Evolutionary conservation across 169 alveolate species (phyloP), one percentile per base, ranked within the genome.

Genomic region (Cryptosporidium xiaoi): DNA sequence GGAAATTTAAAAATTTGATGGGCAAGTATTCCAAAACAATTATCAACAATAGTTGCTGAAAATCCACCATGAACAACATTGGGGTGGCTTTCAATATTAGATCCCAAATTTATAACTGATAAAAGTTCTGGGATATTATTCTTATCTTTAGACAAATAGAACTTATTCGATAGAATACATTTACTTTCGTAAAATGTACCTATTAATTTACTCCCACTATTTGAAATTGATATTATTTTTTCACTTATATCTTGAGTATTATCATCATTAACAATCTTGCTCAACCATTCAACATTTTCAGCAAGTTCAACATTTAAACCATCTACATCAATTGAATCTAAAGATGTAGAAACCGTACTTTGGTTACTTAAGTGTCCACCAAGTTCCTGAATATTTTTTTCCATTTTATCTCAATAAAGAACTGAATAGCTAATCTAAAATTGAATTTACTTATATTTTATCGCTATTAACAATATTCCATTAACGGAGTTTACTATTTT

Each of bases 21-120:
- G 13, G 87, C 87, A 0, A 77, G 71, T n/a, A 62, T 24, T 29
- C 87, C 87, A 7, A 77, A 53, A 60, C 87, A 77, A 48, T 77
- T 77, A 31, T 77, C 87, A 24, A 50, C 87, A 12, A 77, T 46
- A 2, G 87, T 77, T 7, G 87, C 87, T 36, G 87, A 77, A 34
- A 77, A 77, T 20, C 87, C 87, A 40, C 87, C 87, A 48, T 77
- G 87, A 44, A 62, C 71, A 24, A 62, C 71, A 48, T 77, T 56
- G 8, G 77, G 77, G 64, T 77, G 71, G 46, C 87, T 77, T 48
- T 77, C 87, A 60, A 77, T 77, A 40, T 77, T 77, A 44, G 50
- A 58, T 1, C 87, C 87, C 51, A 77, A 56, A 1, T 77, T 62
- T 2, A 77, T 13, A 36, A 77, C 33, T 15, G 77, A 10, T 16